Base-by-base conservation (phyloP, 371 early-diverging fungal genomes). In the Cokeromyces recurvatus region DNA sequence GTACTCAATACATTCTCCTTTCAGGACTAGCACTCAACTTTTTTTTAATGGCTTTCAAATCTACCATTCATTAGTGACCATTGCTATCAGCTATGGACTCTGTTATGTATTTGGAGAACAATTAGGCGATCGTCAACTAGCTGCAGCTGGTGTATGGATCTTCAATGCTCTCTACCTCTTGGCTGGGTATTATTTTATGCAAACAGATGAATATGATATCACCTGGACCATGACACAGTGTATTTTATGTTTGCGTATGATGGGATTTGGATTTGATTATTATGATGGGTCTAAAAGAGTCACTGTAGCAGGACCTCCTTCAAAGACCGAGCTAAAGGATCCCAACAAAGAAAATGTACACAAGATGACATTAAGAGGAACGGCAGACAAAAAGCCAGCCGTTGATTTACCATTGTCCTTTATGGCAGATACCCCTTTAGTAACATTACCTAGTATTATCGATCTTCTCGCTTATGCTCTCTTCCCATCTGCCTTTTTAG, bases 151-250 rank as follows among this genome's bases (percentile, higher is more conserved):
- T 10, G 64, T 78, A 4, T 86, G 83, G 69, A 21, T 73, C 17
- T 82, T 85, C 49, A 84, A 84, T 51, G 62, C 77, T n/a, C 49
- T 56, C 4, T 86, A 86, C 50, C 54, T 86, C 15, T 46, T 86
- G 43, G 32, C 54, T 2, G 79, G 78, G 0, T 86, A 86, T 62
- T 67, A 69, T 46, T 69, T 53, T 38, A 70, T 69, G 25, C 62
- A 74, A 11, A 72, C 78, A 12, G 79, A 78, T 37, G 82, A 69
- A 0, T 86, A 86, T 41, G 84, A 83, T 51, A 69, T 87, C 42
- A 71, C 78, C 48, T 87, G 84, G 77, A 84, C 86, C 4, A 86
- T 85, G 77, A 74, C 84, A 15, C 85, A 86, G 53, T 87, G 85
- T 46, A 79, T 89, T 4, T 66, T 87, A 17, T 82, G 83, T 48